Evolutionary conservation across 345 rosid species (phyloP), one percentile per base, ranked within the genome.

Genomic region (Salix exigua): DNA sequence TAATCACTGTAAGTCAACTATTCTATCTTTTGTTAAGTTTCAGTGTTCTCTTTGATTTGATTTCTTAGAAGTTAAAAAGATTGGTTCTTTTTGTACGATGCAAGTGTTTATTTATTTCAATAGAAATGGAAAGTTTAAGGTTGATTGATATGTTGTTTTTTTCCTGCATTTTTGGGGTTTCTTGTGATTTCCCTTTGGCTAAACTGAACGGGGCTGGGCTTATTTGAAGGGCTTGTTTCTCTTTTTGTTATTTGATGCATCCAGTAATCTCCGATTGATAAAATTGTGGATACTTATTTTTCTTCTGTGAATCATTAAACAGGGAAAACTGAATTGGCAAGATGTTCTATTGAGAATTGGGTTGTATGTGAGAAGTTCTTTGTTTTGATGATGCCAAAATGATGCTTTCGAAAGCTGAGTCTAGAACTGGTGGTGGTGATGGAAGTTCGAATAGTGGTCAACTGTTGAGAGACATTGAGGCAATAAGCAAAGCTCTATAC

Each of bases 381-480:
- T 64, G 35, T 37, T 35, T n/a, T 42, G 37, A 65, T 25, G 74
- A 80, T 78, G 75, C 44, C 70, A 82, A 83, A 70, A 83, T 80
- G 89, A 85, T 88, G 88, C 71, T 80, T 30, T 83, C 90, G 35
- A 79, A 55, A 77, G 44, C 28, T 44, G 89, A 81, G 75, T 70
- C 68, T 76, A 82, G 48, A 70, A 73, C 73, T 68, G 79, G 77
- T 23, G 80, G 72, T 21, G 44, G 73, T 19, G 75, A 73, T 17
- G 78, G 77, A 51, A 87, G 82, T 75, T 84, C 88, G 7, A 73
- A 82, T 79, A 85, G 75, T 82, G 86, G 80, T 28, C 84, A 83
- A 80, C 80, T 94, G 69, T 82, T 94, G 91, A 88, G 70, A 9
- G 98, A 94, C 76, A 91, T 94, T 64, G 91, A 94, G 84, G 96